Conservation (phyloP, 1,284 basidiomycete species). For the Cystobasidiaceae sp. region DNA sequence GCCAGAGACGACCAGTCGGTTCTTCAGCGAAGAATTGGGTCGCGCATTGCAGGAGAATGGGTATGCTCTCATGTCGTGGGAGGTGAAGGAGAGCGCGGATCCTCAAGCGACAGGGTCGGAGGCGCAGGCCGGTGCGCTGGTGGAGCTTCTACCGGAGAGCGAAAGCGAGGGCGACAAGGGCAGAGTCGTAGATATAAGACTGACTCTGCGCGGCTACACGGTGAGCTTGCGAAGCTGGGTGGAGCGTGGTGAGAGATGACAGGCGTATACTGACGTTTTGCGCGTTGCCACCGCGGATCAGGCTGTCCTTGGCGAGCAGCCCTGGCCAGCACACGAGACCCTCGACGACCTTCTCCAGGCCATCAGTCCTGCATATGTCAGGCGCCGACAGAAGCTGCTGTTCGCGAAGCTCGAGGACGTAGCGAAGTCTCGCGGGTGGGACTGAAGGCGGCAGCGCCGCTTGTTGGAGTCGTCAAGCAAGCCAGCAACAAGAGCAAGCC, state of each 20-base stretch:
- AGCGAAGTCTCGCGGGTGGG: conserved; percentile 14
- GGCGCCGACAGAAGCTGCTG: conserved; percentile 16
- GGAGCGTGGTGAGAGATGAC: too few species aligned
- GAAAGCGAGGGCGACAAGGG: conserved; percentile 17
- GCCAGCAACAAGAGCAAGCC: too few species aligned
- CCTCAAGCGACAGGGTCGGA: neutral
- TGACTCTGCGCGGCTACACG: conserved; percentile 13
- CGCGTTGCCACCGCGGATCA: too few species aligned
- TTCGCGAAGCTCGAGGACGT: conserved; percentile 31
- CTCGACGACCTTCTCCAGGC: conserved; percentile 20
- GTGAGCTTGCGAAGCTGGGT: too few species aligned
- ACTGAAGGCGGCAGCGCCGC: too few species aligned
- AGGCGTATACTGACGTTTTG: too few species aligned
- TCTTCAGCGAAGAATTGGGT: conserved; percentile 11
- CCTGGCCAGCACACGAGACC: conserved; percentile 15
- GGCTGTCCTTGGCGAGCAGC: too few species aligned
- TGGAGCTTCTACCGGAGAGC: conserved; percentile 15
- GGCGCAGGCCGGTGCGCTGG: neutral
- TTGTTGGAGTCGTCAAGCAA: too few species aligned
- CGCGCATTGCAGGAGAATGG: conserved; percentile 15
- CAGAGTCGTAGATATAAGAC: neutral
- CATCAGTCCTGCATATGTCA: conserved; percentile 16
- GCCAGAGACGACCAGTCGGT: neutral
- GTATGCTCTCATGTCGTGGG: conserved; percentile 20
- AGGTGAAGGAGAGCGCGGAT: neutral